Conservation (phyloP, 768 basidiomycete genomes). For the Amyloporia xantha region DNA sequence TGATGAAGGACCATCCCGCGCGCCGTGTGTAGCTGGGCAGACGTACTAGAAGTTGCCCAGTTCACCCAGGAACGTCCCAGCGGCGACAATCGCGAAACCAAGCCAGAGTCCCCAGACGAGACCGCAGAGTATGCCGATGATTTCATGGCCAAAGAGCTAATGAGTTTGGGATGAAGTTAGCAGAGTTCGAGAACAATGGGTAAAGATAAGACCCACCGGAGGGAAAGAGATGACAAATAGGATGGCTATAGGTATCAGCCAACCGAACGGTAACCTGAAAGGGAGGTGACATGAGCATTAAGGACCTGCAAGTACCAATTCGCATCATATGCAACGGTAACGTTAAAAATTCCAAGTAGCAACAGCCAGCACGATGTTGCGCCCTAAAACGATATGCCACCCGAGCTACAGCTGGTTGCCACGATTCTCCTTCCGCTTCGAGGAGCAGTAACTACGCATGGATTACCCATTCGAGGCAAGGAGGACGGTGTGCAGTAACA, state of each 20-base stretch:
- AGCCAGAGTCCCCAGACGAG: slow-evolving; percentile 85
- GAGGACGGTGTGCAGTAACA: too few relatives aligned
- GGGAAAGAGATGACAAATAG: slow-evolving; percentile 39
- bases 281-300: neutral
- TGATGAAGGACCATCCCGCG: neutral
- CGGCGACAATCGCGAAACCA: slow-evolving; percentile 82
- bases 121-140: slow-evolving; percentile 82
- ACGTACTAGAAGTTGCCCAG: slow-evolving; percentile 82
- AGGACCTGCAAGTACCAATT: neutral
- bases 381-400: too few relatives aligned
- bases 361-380: too few relatives aligned
- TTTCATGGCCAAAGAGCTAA: slow-evolving; percentile 88
- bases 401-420: too few relatives aligned
- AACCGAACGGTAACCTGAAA: slow-evolving; percentile 26
- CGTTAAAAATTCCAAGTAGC: neutral
- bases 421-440: too few relatives aligned
- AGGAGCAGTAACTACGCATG: too few relatives aligned
- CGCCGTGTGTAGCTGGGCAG: too few relatives aligned
- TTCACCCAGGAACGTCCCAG: slow-evolving; percentile 81
- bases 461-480: too few relatives aligned
- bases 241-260: slow-evolving; percentile 38
- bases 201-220: slow-evolving; percentile 21
- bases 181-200: slow-evolving; percentile 14
- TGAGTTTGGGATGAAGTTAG: neutral
- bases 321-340: neutral